Base-by-base conservation (phyloP, 2,329 filamentous ascomycete species). In the Xylariaceae sp. region DNA sequence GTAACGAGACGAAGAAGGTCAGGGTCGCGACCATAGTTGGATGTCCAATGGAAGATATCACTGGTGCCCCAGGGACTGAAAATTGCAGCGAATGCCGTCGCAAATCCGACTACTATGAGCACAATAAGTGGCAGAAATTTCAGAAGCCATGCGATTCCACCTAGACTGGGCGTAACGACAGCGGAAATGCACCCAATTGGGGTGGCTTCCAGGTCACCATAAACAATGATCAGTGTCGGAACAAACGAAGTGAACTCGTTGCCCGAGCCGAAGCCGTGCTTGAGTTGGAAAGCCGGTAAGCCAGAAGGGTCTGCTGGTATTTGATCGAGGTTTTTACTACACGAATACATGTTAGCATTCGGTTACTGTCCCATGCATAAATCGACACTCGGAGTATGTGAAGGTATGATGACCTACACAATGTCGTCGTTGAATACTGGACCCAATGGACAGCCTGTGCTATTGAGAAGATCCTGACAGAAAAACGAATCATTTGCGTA, bases 21-120 rank as follows among this genome's bases (percentile, higher is more conserved):
- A 47, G 88, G 87, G 55, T 98, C 93, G 53, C 91, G 82, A 28
- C 93, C 93, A 61, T 95, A 97, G 61, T 98, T 98, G 59, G 89
- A 94, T n/a, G 89, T 89, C 89, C 91, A 98, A 52, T 87, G 83
- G 62, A 97, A 97, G 16, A 91, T 75, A 60, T 98, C 87, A 7
- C 81, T 81, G 2, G 89, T 87, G 16, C 93, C 93, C 91, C 93
- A 98, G 0, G 93, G 93, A 58, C 90, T 96, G 60, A 82, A 91
- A 29, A 94, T 87, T 37, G 82, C 87, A 3, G 93, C 89, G 51
- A 89, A 81, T 28, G 90, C 71, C 6, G 91, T 95, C 12, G 90
- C 89, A 43, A 89, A 64, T 2, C 82, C 93, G 34, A 94, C 87
- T 31, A 91, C 72, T 3, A 91, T 68, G 24, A 98, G 73, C 18